Evolutionary conservation across 148 eudicot genomes (phyloP), one percentile per base, ranked within the genome.

Genomic region (Vaccinium macrocarpon): DNA sequence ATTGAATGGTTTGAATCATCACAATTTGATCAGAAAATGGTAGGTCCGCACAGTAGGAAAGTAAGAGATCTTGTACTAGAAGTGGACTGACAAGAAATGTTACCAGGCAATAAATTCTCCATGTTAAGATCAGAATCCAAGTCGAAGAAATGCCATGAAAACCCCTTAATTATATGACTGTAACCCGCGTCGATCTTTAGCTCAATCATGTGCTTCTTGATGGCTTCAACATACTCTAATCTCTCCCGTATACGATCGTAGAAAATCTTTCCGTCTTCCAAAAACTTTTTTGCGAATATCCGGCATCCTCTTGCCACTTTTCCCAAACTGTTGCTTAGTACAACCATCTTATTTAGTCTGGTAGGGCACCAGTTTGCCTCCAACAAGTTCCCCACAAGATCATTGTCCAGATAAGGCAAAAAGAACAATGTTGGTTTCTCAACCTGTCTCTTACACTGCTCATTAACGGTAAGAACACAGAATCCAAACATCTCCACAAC

Each of bases 71-170:
- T 0, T 35, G 2, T 35, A 35, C 38, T 35, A 35, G 38, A 35
- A 35, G 38, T 35, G 38, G 3, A 35, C 38, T 35, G 38, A 35
- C 49, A 5, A 13, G 50, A 18, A 16, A 73, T 15, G 8, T 73
- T 76, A 76, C 79, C 80, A 48, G 80, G 80, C 80, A 76, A 50
- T 15, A 25, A 25, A 21, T 5, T 52, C 11, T 78, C 38, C 59
- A 78, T 11, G 81, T 78, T 27, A 52, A 49, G 32, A 25, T 50
- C 59, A 51, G 4, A 12, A 25, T 51, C 23, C 59, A 78, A 78
- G 59, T 78, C 13, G 61, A 78, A 78, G 57, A 78, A 78, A 78
- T 78, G 59, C 81, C 81, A 78, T 1, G 35, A n/a, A 78, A 78
- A 23, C 80, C 11, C 61, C 1, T 21, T 0, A 78, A 78, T 14